Conservation (phyloP, 129 eudicot genomes). For the Lactuca sativa region DNA sequence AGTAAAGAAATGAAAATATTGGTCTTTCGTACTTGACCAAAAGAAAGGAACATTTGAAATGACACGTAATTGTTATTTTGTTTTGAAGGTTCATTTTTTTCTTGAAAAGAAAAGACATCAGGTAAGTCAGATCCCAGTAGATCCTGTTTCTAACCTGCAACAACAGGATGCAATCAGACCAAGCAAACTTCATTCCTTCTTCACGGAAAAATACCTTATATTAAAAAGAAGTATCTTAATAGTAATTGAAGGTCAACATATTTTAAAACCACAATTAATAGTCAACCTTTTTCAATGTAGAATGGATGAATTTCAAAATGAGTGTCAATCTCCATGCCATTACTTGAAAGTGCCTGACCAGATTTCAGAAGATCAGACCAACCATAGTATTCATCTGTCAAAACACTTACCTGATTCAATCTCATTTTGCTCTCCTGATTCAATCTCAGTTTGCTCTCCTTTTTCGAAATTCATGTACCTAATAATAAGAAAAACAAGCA, state of each 20-base stretch:
- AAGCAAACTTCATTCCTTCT: conserved; percentile 95
- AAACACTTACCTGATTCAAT: conserved; percentile 35
- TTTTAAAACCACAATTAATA: not conserved
- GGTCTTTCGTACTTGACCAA: too few species aligned
- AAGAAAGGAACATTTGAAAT: too few species aligned
- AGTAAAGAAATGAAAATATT: too few species aligned
- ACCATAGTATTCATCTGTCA: conserved; percentile 46
- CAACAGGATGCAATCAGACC: conserved; percentile 98
- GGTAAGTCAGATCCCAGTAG: not conserved
- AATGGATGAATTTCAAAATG: too few species aligned
- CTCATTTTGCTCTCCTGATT: conserved; percentile 44
- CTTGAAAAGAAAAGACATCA: not conserved
- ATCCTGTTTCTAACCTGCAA: conserved; percentile 57
- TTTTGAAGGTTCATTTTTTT: too few species aligned
- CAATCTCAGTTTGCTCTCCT: conserved; percentile 23
- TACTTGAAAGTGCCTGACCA: conserved; percentile 29
- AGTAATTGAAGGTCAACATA: not conserved
- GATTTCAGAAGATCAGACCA: conserved; percentile 50
- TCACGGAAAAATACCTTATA: conserved; percentile 25
- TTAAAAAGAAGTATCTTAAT: not conserved
- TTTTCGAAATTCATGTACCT: conserved; percentile 75
- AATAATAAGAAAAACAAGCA: conserved; percentile 11
- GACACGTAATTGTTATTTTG: too few species aligned
- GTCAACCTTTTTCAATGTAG: conserved; percentile 72
- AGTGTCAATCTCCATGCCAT: conserved; percentile 46